These are phyloP conservation scores for Bombardia bombarda DNA, from an alignment of 495 filamentous ascomycete genomes.

Conservation along the genomic window DNA sequence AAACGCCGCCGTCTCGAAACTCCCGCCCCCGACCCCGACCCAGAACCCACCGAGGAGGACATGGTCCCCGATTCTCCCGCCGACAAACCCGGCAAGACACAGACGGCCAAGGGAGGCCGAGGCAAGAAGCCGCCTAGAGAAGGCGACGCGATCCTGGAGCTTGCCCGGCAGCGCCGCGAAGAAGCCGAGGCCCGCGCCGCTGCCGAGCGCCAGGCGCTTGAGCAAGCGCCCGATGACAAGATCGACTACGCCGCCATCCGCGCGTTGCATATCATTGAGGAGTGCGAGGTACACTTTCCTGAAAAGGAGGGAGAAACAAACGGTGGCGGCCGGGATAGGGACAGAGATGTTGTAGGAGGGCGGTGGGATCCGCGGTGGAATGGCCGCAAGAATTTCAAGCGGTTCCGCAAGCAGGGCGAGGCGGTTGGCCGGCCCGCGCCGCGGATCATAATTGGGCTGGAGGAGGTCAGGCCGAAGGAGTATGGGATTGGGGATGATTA, in stretches of 20 bases:
- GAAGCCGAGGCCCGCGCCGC: constrained; percentile 55
- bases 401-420: constrained; percentile 62
- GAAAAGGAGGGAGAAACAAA: constrained; percentile 4
- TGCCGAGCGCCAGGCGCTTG: constrained; percentile 51
- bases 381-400: constrained; percentile 94
- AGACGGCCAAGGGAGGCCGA: constrained; percentile 28
- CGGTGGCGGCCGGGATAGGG: constrained; percentile 27
- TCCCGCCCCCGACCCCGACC: constrained; percentile 18
- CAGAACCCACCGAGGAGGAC: constrained; percentile 14
- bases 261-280: constrained; percentile 69
- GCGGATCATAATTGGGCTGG: constrained; percentile 65
- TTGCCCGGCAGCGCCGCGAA: constrained; percentile 59
- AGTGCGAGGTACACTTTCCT: constrained; percentile 55
- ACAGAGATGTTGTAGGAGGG: constrained; percentile 40
- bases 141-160: constrained; percentile 59
- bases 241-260: constrained; percentile 65
- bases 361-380: constrained; percentile 93
- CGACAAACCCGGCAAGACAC: constrained; percentile 9
- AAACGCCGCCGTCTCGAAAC: constrained; percentile 58
- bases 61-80: constrained; percentile 10
- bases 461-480: constrained; percentile 69
- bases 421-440: constrained; percentile 36
- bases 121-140: constrained; percentile 32
- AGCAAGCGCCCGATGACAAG: constrained; percentile 42
- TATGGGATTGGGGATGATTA: constrained; percentile 82